phyloP scores from a whole-genome alignment of 192 early-diverging fungal species.

The Coemansia sp. region DNA sequence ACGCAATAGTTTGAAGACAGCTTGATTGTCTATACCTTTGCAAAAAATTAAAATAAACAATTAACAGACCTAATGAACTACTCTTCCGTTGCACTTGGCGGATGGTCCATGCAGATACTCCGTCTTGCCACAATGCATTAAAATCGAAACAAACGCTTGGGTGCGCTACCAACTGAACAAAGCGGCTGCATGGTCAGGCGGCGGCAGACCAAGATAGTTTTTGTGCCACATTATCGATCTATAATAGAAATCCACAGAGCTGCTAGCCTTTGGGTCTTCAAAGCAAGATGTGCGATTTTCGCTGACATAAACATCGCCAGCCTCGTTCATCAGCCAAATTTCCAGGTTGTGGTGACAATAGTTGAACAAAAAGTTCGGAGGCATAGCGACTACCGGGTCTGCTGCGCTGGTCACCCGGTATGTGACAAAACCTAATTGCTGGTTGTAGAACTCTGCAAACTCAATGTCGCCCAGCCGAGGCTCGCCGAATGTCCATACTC shows the following conservation, averaged over 20 bases:
- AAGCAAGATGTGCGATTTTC: conserved; percentile 24
- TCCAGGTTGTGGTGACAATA: conserved; percentile 48
- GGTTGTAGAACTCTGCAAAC: conserved; percentile 42
- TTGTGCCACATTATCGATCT: conserved; percentile 46
- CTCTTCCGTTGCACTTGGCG: background rate
- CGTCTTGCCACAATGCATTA: too few relatives aligned
- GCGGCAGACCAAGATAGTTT: conserved; percentile 48
- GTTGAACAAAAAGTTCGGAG: conserved; percentile 36
- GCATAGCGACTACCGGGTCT: conserved; percentile 48
- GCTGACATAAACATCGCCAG: conserved; percentile 42
- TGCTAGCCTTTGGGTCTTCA: conserved; percentile 46
- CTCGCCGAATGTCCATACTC: conserved; percentile 51
- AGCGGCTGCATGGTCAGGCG: conserved; percentile 41
- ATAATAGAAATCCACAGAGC: conserved; percentile 38
- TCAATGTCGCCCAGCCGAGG: conserved; percentile 37
- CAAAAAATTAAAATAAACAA: too few relatives aligned
- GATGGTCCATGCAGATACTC: too few relatives aligned
- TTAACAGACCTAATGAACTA: too few relatives aligned
- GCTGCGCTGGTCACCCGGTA: conserved; percentile 38
- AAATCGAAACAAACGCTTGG: too few relatives aligned
- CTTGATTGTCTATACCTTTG: too few relatives aligned
- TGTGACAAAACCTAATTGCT: conserved; percentile 27
- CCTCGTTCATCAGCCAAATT: conserved; percentile 38
- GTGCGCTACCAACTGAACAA: conserved; percentile 41
- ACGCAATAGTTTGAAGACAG: too few relatives aligned